Evolutionary conservation across 148 eudicot genomes (phyloP).

Genomic region (Rhododendron simsii): DNA sequence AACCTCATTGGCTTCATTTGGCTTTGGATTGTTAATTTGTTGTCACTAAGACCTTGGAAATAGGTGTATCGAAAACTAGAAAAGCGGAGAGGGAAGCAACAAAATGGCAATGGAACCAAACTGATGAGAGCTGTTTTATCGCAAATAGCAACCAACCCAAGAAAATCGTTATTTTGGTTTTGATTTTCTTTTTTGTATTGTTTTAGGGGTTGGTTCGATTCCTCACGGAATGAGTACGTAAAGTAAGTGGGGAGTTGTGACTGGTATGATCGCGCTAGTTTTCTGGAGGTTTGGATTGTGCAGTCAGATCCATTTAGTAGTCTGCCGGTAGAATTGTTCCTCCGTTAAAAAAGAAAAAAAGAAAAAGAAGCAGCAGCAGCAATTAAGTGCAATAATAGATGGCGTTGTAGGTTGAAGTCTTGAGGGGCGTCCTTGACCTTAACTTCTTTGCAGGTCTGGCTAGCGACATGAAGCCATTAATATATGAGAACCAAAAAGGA

Average conservation of each 20-base stretch:
- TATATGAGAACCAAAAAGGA: background rate
- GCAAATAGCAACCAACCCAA: background rate
- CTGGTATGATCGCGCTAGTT: no score
- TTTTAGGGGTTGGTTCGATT: background rate
- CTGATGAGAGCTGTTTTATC: background rate
- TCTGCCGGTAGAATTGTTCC: no score
- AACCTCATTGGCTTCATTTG: slow-evolving; percentile 13
- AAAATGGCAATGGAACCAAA: background rate
- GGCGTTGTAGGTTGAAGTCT: background rate
- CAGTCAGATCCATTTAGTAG: no score
- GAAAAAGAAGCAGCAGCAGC: background rate
- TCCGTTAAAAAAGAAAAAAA: no score
- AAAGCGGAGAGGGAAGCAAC: background rate
- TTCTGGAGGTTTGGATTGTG: no score
- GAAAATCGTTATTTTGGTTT: background rate
- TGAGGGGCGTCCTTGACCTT: no score
- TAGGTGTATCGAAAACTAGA: background rate
- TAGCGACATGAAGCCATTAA: no score
- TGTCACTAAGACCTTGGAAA: background rate
- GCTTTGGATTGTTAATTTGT: background rate
- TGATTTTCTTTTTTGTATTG: background rate
- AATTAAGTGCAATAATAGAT: background rate
- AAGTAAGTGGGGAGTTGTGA: no score
- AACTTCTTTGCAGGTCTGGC: background rate
- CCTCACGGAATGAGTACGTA: no score